Evolutionary conservation across 331 rosid species (phyloP), one percentile per base, ranked within the genome.

Genomic region (Rhamnella rubrinervis): DNA sequence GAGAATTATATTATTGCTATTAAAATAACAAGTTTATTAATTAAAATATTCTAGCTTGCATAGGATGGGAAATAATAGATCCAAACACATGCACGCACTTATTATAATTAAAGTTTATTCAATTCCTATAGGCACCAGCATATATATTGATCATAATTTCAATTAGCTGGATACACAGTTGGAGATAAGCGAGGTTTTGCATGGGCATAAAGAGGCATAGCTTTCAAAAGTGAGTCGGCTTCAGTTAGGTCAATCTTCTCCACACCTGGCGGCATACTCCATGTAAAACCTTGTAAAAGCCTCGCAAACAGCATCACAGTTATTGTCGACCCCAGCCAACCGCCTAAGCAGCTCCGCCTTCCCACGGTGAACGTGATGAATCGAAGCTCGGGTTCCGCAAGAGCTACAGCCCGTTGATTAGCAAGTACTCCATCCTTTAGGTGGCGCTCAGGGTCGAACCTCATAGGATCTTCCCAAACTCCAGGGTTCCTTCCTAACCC

Each of bases 211-310:
- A 71, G 19, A 21, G 69, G 76, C 39, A 4, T 52, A 13, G 55
- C 64, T 4, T 18, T 63, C 4, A 28, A 61, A 28, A 23, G 49
- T 13, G 55, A 61, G 41, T 13, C 59, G 77, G 6, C 73, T 58
- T 80, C 78, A 9, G 35, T 21, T 37, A 84, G 71, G 5, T 84
- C 73, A 10, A 80, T 77, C 61, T 25, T 37, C 0, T 64, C 13
- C 16, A 6, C 50, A 2, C 64, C 70, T 0, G 74, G 72, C 17
- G 87, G 79, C 6, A 63, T 49, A 8, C 47, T 37, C 89, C 89
- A 87, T 6, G 65, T 57, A 61, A 87, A 84, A 5, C 82, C 87
- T 50, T 87, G 89, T 6, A 84, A n/a, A 64, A 84, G 62, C 65
- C 92, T 84, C 0, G 84, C 84, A 12, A 82, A 52, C 14, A 84